Base-by-base conservation (phyloP, 2,329 filamentous ascomycete genomes). In the Bipolaris gigantea region DNA sequence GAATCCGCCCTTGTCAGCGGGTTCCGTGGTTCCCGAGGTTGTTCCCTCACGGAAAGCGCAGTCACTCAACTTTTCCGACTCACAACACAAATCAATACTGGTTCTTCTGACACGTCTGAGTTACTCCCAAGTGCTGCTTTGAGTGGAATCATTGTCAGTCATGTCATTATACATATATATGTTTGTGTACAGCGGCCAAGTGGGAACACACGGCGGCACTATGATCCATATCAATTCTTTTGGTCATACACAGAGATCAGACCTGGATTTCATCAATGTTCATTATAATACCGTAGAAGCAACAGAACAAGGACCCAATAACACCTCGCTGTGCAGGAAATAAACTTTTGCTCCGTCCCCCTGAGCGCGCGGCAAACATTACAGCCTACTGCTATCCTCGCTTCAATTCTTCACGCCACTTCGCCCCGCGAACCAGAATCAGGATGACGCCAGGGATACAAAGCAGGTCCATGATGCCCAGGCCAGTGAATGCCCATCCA, bases 401-500 rank as follows among this genome's bases (percentile, higher is more conserved):
- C 50, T 62, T 63, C 54, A 65, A 46, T 18, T 54, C 60, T 41
- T 63, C 56, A n/a, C 64, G 60, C 43, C 61, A 64, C 38, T 65
- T 63, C 15, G 56, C 55, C 15, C 65, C 65, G 32, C 61, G 58
- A 25, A 60, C 50, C 18, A 68, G 49, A 48, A 67, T 63, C 23
- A 67, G 25, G 8, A 66, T 16, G 15, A 66, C 55, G 0, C 65
- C 63, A 15, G 63, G 63, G 35, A 67, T 67, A 41, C 65, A 67
- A 18, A 66, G 34, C 27, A 67, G 23, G 21, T 76, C 71, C 16
- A 77, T 49, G 1, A 74, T 39, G 0, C 67, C 72, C 19, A 79
- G 57, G 0, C 75, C 75, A 1, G 69, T 75, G 42, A 78, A 79
- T 30, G 72, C 75, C 72, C 73, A 78, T 2, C 75, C 74, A 42